Evolutionary conservation across 164 flowering plant genomes (phyloP), one percentile per base, ranked within the genome.

Genomic region (Piper longum): DNA sequence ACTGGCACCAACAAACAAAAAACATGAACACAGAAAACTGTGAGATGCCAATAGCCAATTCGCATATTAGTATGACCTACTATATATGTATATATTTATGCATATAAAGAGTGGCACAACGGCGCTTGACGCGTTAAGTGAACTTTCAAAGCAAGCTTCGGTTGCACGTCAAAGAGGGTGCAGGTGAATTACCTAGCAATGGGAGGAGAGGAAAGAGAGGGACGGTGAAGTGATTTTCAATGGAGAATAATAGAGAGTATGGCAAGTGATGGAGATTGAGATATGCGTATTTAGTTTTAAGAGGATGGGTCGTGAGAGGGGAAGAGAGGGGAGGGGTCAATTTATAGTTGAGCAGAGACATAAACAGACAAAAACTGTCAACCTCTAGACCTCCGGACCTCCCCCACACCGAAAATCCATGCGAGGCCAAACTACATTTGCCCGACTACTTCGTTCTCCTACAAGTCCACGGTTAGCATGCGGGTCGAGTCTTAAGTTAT

Each of bases 311-410:
- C 1, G 36, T 26, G 36, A 26, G 36, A 26, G 36, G 36, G 18
- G 11, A 17, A 45, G 41, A 12, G 52, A n/a, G 45, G 17, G 40
- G n/a, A n/a, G 55, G 44, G 5, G 66, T 64, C 66, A 19, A 56
- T 64, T 64, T 64, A 64, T 64, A 64, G 66, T 41, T 56, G 60
- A 26, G 36, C 36, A 26, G 36, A 26, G 36, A 26, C 36, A 26
- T 26, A 26, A 26, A 26, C 36, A 26, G 36, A 26, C 36, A 26
- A 26, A 26, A 26, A 26, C 36, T 26, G 36, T 26, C 36, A 26
- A 26, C 36, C 2, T 26, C 36, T 26, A 17, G n/a, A 17, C 57
- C 57, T 16, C 36, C 36, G 36, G 36, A 26, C 36, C 62, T 59
- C 64, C 39, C 39, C 62, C 17, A 40, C 19, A 2, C 66, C 60